Conservation (phyloP, 192 early-diverging fungal species). For the Podila verticillata region DNA sequence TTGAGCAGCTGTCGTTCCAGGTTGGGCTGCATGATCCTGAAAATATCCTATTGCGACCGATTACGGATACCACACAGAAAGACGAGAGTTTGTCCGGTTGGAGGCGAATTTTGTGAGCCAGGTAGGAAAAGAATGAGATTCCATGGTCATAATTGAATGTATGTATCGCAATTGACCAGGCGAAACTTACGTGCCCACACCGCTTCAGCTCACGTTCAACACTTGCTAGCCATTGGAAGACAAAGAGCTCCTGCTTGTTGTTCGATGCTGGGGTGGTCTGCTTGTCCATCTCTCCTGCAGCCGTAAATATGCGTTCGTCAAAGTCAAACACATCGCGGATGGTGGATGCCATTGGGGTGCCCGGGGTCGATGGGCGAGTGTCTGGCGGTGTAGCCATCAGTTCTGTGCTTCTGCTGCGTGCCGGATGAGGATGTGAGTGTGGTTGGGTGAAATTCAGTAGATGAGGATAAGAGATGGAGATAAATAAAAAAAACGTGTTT, state of each 20-base stretch:
- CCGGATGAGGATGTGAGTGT: not conserved
- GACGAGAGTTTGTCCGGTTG: no score
- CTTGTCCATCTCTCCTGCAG: conserved; percentile 45
- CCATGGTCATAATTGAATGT: no score
- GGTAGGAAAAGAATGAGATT: not conserved
- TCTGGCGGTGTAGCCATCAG: conserved; percentile 35
- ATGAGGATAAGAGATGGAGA: not conserved
- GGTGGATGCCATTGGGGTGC: conserved; percentile 36
- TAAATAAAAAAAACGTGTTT: not conserved
- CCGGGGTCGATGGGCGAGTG: conserved; percentile 46
- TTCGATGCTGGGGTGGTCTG: conserved; percentile 38
- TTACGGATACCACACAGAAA: no score
- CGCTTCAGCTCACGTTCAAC: conserved; percentile 80
- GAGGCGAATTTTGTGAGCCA: not conserved
- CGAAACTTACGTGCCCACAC: conserved; percentile 54
- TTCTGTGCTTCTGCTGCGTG: not conserved
- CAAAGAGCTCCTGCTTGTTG: conserved; percentile 79
- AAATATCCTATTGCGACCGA: conserved; percentile 53
- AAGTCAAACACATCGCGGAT: conserved; percentile 49
- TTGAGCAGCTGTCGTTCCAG: conserved; percentile 82
- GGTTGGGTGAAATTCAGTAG: not conserved
- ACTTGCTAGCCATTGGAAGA: conserved; percentile 91
- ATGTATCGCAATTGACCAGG: no score
- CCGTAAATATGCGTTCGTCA: conserved; percentile 35
- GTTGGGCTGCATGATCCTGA: conserved; percentile 71